phyloP scores from a whole-genome alignment of 176 grass and related monocot species.

The Lolium multiflorum region DNA sequence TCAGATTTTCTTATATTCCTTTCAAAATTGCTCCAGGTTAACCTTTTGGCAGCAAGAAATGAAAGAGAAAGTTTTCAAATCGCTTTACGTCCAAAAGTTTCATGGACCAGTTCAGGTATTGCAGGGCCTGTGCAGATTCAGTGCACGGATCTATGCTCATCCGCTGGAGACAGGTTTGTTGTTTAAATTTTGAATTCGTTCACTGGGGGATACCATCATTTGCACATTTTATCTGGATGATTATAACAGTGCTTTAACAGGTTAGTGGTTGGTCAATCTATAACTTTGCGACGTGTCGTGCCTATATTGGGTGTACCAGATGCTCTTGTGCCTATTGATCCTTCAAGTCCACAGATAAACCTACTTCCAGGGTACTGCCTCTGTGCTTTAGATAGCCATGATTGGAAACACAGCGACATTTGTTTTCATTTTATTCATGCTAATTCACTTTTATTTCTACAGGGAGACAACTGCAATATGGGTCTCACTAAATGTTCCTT shows the following conservation, averaged over 20 bases:
- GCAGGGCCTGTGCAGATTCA: conserved; percentile 86
- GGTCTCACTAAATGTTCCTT: conserved; percentile 89
- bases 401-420: neutral
- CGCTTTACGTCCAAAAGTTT: conserved; percentile 86
- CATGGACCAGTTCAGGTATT: conserved; percentile 81
- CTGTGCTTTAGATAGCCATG: conserved; percentile 37
- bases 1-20: conserved; percentile 31
- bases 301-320: conserved; percentile 97
- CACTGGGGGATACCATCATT: conserved; percentile 37
- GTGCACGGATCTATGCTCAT: conserved; percentile 81
- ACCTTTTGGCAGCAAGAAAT: conserved; percentile 97
- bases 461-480: conserved; percentile 93
- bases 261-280: conserved; percentile 70
- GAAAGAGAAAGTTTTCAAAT: conserved; percentile 98
- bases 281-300: conserved; percentile 86
- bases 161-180: conserved; percentile 81
- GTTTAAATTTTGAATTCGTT: conserved; percentile 26
- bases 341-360: conserved; percentile 67
- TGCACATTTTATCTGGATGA: conserved; percentile 46
- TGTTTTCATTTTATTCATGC: conserved; percentile 12
- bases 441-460: conserved; percentile 43
- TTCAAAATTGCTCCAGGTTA: conserved; percentile 57
- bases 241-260: conserved; percentile 58
- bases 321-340: conserved; percentile 97
- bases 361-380: conserved; percentile 82